Evolutionary conservation across 2,329 filamentous ascomycete genomes (phyloP).

Genomic region (Cercospora sp.): DNA sequence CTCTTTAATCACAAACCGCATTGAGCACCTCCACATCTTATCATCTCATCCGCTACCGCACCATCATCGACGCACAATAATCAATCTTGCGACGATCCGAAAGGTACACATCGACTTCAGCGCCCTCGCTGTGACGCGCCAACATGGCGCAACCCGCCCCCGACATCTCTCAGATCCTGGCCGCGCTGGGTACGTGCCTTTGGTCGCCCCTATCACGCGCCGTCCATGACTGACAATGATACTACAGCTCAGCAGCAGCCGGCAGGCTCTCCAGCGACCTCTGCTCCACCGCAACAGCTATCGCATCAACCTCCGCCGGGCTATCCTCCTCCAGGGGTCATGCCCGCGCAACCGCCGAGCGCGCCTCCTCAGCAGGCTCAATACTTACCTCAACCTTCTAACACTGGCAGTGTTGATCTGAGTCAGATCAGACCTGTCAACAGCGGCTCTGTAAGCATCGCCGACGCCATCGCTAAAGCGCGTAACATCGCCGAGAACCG

Average conservation of each 20-base stretch:
- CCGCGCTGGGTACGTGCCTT: slow-evolving; percentile 47
- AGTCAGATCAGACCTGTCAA: slow-evolving; percentile 76
- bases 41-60: background rate
- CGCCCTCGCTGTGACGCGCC: slow-evolving; percentile 10
- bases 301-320: slow-evolving; percentile 43
- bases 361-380: slow-evolving; percentile 32
- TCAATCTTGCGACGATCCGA: background rate
- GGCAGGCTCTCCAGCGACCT: slow-evolving; percentile 37
- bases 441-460: slow-evolving; percentile 78
- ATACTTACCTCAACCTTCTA: slow-evolving; percentile 65
- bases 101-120: slow-evolving; percentile 1
- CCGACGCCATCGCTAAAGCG: slow-evolving; percentile 81
- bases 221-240: slow-evolving; percentile 7
- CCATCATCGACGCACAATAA: background rate
- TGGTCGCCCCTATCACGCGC: background rate
- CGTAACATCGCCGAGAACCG: slow-evolving; percentile 79
- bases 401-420: slow-evolving; percentile 75
- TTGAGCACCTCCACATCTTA: background rate
- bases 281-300: slow-evolving; percentile 51
- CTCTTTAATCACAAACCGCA: slow-evolving; percentile 4
- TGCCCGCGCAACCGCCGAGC: slow-evolving; percentile 42
- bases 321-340: slow-evolving; percentile 43
- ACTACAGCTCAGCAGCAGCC: slow-evolving; percentile 39
- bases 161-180: slow-evolving; percentile 54
- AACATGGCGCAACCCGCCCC: slow-evolving; percentile 46